These are phyloP conservation scores for Gnomoniopsis sp. DNA, from an alignment of 2,329 filamentous ascomycete species.

Conservation along the genomic window DNA sequence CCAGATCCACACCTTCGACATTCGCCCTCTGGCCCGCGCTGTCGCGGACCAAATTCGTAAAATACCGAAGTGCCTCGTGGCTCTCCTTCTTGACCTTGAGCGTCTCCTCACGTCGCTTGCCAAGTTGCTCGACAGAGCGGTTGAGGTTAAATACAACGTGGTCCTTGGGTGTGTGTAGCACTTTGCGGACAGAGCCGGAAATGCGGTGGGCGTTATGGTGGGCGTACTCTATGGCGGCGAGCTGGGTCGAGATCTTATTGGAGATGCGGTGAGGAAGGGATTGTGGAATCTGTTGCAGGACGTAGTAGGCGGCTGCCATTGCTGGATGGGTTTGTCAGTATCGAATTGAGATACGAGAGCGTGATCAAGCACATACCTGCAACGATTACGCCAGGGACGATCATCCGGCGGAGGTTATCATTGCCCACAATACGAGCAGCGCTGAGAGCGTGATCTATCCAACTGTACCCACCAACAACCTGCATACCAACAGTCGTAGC, in stretches of 20 bases:
- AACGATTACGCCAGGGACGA: conserved; percentile 75
- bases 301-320: conserved; percentile 71
- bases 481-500: conserved; percentile 81
- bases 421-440: conserved; percentile 77
- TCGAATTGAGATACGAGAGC: conserved; percentile 5
- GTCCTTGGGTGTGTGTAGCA: conserved; percentile 82
- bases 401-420: conserved; percentile 74
- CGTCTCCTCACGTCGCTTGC: conserved; percentile 74
- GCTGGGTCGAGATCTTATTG: conserved; percentile 76
- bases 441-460: conserved; percentile 83
- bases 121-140: conserved; percentile 80
- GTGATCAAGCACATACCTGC: conserved; percentile 60
- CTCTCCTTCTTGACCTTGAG: conserved; percentile 78
- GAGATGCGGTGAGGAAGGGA: conserved; percentile 84
- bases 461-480: conserved; percentile 77
- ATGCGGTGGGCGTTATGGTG: conserved; percentile 86
- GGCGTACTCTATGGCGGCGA: conserved; percentile 84
- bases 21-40: conserved; percentile 49
- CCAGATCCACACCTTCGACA: conserved; percentile 53
- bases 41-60: conserved; percentile 75
- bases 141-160: conserved; percentile 81
- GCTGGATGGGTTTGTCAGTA: conserved; percentile 47
- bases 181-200: conserved; percentile 79
- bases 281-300: conserved; percentile 81
- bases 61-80: conserved; percentile 85